phyloP scores from a whole-genome alignment of 345 rosid genomes.

The Kandelia obovata region DNA sequence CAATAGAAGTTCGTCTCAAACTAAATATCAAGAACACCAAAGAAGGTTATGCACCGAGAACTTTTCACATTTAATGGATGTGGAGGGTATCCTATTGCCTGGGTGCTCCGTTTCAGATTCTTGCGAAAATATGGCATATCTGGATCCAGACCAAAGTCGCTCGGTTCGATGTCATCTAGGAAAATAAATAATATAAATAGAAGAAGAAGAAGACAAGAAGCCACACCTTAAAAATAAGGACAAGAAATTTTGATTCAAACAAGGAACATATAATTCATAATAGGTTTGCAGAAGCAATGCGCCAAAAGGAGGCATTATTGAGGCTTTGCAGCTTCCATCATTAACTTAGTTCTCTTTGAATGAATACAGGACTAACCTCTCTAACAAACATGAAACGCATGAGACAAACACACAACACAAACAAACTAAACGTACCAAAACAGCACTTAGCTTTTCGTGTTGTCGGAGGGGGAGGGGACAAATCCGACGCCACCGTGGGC shows the following conservation, averaged over 20 bases:
- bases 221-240: constrained; percentile 2
- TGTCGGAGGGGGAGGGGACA: constrained; percentile 58
- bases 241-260: not conserved
- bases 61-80: constrained; percentile 49
- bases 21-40: not conserved
- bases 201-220: not conserved
- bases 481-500: constrained; percentile 40
- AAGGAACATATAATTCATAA: no score
- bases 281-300: no score
- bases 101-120: constrained; percentile 13
- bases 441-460: constrained; percentile 47
- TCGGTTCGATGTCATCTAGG: constrained; percentile 58
- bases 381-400: not conserved
- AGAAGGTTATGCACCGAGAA: constrained; percentile 60
- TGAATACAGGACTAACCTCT: not conserved
- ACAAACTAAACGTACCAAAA: constrained; percentile 49
- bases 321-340: no score
- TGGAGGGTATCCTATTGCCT: constrained; percentile 58
- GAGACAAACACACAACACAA: not conserved
- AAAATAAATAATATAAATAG: not conserved
- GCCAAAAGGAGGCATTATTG: no score
- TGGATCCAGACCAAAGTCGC: constrained; percentile 56
- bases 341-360: no score
- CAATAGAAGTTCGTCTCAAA: not conserved
- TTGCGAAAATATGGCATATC: constrained; percentile 45